A percentile compares a stretch with the other conserved stretches of the same genome.
Conservation (phyloP, 225 moss, liverwort and hornwort species). For the Climacium dendroides region DNA sequence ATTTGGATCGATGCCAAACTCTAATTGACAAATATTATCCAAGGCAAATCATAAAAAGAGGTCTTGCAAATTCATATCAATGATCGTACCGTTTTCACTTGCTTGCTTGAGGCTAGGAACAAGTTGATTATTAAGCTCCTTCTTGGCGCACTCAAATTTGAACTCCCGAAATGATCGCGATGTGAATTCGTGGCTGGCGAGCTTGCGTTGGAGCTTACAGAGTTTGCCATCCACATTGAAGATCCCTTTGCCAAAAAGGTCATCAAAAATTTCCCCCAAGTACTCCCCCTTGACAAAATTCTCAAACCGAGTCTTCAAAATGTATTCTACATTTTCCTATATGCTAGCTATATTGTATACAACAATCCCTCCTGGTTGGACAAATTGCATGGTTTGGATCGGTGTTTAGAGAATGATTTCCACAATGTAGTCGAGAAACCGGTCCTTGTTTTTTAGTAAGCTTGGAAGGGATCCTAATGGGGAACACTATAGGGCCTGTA, state of each 20-base stretch:
- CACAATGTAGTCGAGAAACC: neutral
- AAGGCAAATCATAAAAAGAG: conserved; percentile 32
- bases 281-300: conserved; percentile 22
- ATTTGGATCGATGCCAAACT: conserved; percentile 49
- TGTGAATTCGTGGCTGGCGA: conserved; percentile 35
- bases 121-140: conserved; percentile 27
- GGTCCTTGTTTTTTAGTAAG: neutral
- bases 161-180: conserved; percentile 18
- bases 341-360: conserved; percentile 13
- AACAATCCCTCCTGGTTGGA: neutral
- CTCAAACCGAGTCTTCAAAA: conserved; percentile 42
- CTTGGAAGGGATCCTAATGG: conserved; percentile 12
- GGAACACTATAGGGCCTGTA: neutral
- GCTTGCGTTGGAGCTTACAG: conserved; percentile 43
- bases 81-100: neutral
- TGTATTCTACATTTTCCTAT: conserved; percentile 8
- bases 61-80: conserved; percentile 60
- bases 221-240: conserved; percentile 32
- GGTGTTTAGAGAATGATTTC: conserved; percentile 3
- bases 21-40: conserved; percentile 48
- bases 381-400: conserved; percentile 7
- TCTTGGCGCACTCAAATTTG: conserved; percentile 3
- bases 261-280: neutral
- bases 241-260: conserved; percentile 31
- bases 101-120: conserved; percentile 25